Evolutionary conservation across 2,329 filamentous ascomycete species (phyloP).

Genomic region (Hymenotorrendiella dingleyae): DNA sequence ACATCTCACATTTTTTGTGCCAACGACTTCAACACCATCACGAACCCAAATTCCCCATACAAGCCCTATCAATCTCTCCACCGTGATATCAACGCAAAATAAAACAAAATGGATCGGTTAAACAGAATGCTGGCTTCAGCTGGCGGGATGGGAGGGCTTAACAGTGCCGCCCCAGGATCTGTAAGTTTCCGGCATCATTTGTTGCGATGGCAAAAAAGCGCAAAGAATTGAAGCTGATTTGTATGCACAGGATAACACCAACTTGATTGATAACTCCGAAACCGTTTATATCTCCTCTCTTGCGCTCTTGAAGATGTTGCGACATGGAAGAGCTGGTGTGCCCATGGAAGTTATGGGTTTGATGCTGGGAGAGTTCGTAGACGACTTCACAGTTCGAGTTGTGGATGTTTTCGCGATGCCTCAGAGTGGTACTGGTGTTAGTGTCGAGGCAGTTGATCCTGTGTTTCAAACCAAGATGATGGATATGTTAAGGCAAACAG

Average conservation of each 20-base stretch:
- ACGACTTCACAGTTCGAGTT: slow-evolving; percentile 97
- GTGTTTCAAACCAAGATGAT: slow-evolving; percentile 99
- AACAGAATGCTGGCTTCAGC: slow-evolving; percentile 79
- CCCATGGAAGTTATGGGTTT: slow-evolving; percentile 99
- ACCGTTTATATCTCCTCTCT: slow-evolving; percentile 99
- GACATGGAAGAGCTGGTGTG: slow-evolving; percentile 93
- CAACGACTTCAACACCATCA: slow-evolving; percentile 12
- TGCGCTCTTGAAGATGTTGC: slow-evolving; percentile 95
- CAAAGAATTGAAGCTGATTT: slow-evolving; percentile 11
- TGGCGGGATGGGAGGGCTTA: slow-evolving; percentile 57
- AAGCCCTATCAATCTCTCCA: not conserved
- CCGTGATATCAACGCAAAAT: too few species aligned
- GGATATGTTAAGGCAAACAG: slow-evolving; percentile 98
- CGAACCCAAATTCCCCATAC: not conserved
- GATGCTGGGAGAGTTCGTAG: slow-evolving; percentile 98
- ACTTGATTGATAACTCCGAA: slow-evolving; percentile 96
- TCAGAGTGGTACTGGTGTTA: slow-evolving; percentile 95
- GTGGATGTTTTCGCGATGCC: slow-evolving; percentile 99
- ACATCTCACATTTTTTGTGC: slow-evolving; percentile 8
- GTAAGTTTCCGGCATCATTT: too few species aligned
- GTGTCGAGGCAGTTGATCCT: slow-evolving; percentile 95
- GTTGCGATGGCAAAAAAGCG: too few species aligned
- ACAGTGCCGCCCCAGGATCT: slow-evolving; percentile 51
- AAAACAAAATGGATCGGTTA: slow-evolving; percentile 75
- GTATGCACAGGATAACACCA: slow-evolving; percentile 67